Base-by-base conservation (phyloP, 2,329 filamentous ascomycete genomes). In the Pseudogymnoascus sp. region DNA sequence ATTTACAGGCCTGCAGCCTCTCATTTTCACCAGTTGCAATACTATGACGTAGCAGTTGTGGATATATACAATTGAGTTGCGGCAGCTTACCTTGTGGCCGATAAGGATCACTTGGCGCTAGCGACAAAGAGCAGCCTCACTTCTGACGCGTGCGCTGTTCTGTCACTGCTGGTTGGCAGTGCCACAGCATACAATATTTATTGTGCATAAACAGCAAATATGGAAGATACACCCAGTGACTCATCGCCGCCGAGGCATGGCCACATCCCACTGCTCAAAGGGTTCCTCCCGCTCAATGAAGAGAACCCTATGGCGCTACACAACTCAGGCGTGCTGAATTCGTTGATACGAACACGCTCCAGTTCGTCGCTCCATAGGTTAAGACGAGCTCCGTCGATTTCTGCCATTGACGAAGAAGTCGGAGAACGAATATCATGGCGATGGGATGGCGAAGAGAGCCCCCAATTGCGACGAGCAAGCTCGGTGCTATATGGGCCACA, bases 401-500 rank as follows among this genome's bases (percentile, higher is more conserved):
- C 25, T 33, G 60, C n/a, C 13, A 35, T 37, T 12, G 59, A 63
- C 39, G 31, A 31, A 25, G 21, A 42, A 40, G 36, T 21, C 12
- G 62, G 39, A 3, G 60, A 63, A 39, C 13, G 33, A 7, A 10
- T 31, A 36, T 33, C 29, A 29, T 37, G 48, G 39, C 48, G 58
- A 36, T 62, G 71, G 12, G 67, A 67, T 37, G 61, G 64, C 12
- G 64, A 65, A 15, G 66, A 64, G 29, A 13, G 40, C 2, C 60
- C 37, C 45, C 82, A 86, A 60, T 84, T 87, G 73, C 81, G 81
- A 33, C 82, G 84, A 21, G 73, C 87, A 59, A 83, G 76, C 63
- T 78, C 80, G 64, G 77, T 87, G 63, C 80, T 88, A 60, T 80
- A 82, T 69, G 83, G 82, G n/a, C 86, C 87, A 2, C 85, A 89